phyloP scores from a whole-genome alignment of 2,329 filamentous ascomycete genomes.

The Grosmannia serpens region DNA sequence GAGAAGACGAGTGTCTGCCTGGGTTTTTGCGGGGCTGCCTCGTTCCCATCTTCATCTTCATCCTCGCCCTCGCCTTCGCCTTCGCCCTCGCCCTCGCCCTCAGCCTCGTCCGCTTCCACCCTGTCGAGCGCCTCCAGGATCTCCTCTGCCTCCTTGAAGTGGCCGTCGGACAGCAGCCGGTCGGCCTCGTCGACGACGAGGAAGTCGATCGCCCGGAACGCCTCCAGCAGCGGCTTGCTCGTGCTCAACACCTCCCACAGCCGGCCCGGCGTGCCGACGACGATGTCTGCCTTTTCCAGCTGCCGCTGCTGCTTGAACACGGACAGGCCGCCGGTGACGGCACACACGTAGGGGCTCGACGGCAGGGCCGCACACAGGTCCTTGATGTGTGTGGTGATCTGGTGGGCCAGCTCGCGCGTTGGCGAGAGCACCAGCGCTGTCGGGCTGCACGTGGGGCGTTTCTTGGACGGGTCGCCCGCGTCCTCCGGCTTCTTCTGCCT shows the following conservation, averaged over 20 bases:
- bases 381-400: constrained; percentile 73
- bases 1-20: constrained; percentile 94
- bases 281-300: constrained; percentile 72
- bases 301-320: constrained; percentile 91
- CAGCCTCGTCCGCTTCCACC: constrained; percentile 45
- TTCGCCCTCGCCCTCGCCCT: constrained; percentile 35
- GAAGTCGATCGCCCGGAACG: constrained; percentile 65
- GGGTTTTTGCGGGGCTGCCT: constrained; percentile 19
- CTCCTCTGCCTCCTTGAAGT: constrained; percentile 89
- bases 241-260: constrained; percentile 88
- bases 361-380: constrained; percentile 54
- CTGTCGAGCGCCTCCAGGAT: constrained; percentile 74
- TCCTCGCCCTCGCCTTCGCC: constrained; percentile 30
- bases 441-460: constrained; percentile 25
- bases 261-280: constrained; percentile 86
- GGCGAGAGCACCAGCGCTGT: constrained; percentile 78
- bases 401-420: constrained; percentile 86
- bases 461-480: constrained; percentile 19
- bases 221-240: constrained; percentile 54
- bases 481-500: constrained; percentile 15
- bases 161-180: constrained; percentile 77
- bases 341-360: constrained; percentile 62
- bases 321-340: constrained; percentile 83
- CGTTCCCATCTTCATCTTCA: constrained; percentile 34
- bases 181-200: constrained; percentile 93